Evolutionary conservation across 2,329 filamentous ascomycete species (phyloP), one percentile per base, ranked within the genome.

Genomic region (Microsporum canis): DNA sequence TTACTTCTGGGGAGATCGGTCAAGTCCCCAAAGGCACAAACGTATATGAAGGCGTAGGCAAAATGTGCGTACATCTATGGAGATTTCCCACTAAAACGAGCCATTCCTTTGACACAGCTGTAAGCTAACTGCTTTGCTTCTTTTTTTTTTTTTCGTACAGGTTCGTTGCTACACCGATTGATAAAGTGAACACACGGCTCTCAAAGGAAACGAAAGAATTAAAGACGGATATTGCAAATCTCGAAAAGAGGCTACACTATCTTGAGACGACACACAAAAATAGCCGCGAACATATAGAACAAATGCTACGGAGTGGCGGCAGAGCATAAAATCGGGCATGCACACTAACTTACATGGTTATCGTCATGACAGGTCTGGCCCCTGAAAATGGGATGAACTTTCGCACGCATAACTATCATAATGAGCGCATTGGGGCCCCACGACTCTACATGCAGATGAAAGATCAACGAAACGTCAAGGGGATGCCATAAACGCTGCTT

Each of bases 221-320:
- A 64, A 87, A 91, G 68, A 80, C 82, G 33, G 92, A 96, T 68
- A 84, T 96, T 63, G 81, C 88, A 45, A 87, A 87, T 65, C 77
- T 97, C 65, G 86, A 88, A 67, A 95, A 97, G 82, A 91, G 89
- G 74, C 79, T 96, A 68, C 84, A 92, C 68, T 97, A 96, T 71
- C 80, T 97, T 51, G 92, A 97, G 78, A 95, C 90, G 62, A 97
- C 94, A 57, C 88, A 90, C 72, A 91, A 95, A 78, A 99, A 97
- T 71, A 96, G 91, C 75, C 86, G 88, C 68, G 86, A 91, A 66
- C 90, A 96, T 71, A 87, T 97, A 67, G 88, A 96, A 72, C 88
- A 91, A 74, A 92, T 97, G 71, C 82, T 97, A 70, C 83, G 83
- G 71, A 76, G 82, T 58, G 78, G 78, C 23, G 76, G 76, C 14